phyloP scores from a whole-genome alignment of 2,329 filamentous ascomycete genomes.

The Penicillium sp. region DNA sequence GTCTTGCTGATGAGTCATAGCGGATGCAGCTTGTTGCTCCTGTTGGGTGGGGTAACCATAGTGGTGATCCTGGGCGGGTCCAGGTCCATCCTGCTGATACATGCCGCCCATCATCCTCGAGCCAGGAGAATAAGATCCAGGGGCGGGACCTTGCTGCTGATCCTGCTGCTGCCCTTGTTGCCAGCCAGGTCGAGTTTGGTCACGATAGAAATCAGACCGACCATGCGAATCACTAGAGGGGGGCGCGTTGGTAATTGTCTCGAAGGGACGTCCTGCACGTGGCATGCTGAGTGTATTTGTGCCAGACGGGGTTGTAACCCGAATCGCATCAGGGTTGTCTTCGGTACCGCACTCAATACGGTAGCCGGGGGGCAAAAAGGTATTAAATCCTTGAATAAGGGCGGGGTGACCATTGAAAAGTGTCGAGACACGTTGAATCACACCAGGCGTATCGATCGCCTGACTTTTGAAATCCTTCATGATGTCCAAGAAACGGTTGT shows the following conservation, averaged over 20 bases:
- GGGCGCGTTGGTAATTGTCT: conserved; percentile 32
- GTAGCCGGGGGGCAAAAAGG: conserved; percentile 92
- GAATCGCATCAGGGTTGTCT: conserved; percentile 91
- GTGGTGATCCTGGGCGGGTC: conserved; percentile 42
- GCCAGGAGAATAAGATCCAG: conserved; percentile 43
- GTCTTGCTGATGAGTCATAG: conserved; percentile 59
- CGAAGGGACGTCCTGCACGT: conserved; percentile 37
- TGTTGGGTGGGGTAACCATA: conserved; percentile 44
- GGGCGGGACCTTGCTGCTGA: conserved; percentile 29
- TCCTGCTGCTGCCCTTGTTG: conserved; percentile 34
- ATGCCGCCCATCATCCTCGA: conserved; percentile 38
- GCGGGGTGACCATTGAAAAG: conserved; percentile 94
- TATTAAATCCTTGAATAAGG: conserved; percentile 96
- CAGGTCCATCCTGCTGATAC: conserved; percentile 37
- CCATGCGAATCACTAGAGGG: conserved; percentile 31
- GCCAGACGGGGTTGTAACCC: conserved; percentile 96
- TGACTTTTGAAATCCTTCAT: conserved; percentile 99
- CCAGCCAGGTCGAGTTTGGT: conserved; percentile 40
- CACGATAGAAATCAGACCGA: conserved; percentile 39
- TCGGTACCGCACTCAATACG: conserved; percentile 93
- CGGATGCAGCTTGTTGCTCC: conserved; percentile 48
- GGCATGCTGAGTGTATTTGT: conserved; percentile 86
- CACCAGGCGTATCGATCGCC: conserved; percentile 95
- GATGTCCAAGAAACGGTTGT: conserved; percentile 94
- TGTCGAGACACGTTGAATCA: conserved; percentile 93